phyloP scores from a whole-genome alignment of 2,329 filamentous ascomycete species.

The Colletotrichum limetticola region DNA sequence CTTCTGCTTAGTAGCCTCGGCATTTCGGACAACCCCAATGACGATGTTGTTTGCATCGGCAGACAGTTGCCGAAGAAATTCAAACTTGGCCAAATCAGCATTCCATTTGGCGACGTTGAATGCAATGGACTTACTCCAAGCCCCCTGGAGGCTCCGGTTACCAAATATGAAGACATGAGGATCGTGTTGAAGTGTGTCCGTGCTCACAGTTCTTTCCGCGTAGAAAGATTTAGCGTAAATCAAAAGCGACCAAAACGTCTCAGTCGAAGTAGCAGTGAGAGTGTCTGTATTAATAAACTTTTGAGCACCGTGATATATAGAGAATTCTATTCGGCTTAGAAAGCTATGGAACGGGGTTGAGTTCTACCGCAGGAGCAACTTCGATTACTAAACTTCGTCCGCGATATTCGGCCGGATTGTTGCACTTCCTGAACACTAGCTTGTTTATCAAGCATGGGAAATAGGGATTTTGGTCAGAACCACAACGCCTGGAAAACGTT shows the following conservation, averaged over 20 bases:
- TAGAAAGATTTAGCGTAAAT: background rate
- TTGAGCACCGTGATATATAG: background rate
- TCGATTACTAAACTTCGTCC: background rate
- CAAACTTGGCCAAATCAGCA: background rate
- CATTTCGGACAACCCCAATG: conserved; percentile 60
- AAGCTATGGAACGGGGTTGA: background rate
- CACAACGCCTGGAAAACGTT: background rate
- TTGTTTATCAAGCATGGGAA: background rate
- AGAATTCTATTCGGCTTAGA: background rate
- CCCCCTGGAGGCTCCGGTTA: background rate
- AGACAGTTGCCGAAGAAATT: conserved; percentile 48
- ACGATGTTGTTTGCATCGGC: conserved; percentile 50
- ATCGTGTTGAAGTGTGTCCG: background rate
- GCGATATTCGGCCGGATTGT: background rate
- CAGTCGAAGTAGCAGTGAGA: background rate
- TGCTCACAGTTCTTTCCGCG: background rate
- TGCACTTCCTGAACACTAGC: background rate
- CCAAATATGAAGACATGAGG: background rate
- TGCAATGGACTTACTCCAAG: background rate
- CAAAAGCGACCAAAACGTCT: too few species aligned
- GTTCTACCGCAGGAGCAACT: background rate
- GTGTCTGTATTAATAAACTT: background rate
- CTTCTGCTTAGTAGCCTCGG: conserved; percentile 53
- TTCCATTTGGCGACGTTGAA: background rate
- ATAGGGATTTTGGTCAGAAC: background rate